Evolutionary conservation across 495 filamentous ascomycete species (phyloP).

Genomic region (Penicillium pancosmium): DNA sequence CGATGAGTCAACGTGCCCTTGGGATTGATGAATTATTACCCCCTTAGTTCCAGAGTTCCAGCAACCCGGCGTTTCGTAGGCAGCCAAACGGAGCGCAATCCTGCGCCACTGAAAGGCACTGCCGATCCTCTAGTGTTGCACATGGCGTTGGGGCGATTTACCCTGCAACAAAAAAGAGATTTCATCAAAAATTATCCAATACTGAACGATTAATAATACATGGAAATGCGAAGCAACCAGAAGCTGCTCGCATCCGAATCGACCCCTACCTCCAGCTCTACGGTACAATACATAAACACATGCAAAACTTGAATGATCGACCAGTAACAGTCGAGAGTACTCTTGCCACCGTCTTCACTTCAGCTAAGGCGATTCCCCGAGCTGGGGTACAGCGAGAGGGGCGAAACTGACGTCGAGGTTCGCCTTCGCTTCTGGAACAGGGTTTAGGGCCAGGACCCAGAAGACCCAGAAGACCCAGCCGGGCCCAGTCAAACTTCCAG

Average conservation of each 20-base stretch:
- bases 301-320: background rate
- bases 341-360: background rate
- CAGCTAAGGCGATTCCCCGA: background rate
- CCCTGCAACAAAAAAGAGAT: too few species aligned
- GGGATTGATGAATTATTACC: constrained; percentile 20
- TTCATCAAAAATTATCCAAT: background rate
- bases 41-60: constrained; percentile 15
- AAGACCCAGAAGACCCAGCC: background rate
- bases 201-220: background rate
- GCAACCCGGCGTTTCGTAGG: constrained; percentile 4
- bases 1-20: constrained; percentile 28
- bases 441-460: constrained; percentile 3
- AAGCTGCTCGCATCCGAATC: background rate
- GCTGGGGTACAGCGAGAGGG: constrained; percentile 1
- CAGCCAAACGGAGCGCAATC: constrained; percentile 18
- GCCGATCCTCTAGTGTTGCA: constrained; percentile 33
- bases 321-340: background rate
- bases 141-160: constrained; percentile 19
- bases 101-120: constrained; percentile 29
- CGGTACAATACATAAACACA: background rate
- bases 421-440: constrained; percentile 10
- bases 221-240: background rate
- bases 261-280: background rate
- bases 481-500: background rate
- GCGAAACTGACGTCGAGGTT: constrained; percentile 1